Conservation (phyloP, 208 protist species). For the Polymyxa betae region DNA sequence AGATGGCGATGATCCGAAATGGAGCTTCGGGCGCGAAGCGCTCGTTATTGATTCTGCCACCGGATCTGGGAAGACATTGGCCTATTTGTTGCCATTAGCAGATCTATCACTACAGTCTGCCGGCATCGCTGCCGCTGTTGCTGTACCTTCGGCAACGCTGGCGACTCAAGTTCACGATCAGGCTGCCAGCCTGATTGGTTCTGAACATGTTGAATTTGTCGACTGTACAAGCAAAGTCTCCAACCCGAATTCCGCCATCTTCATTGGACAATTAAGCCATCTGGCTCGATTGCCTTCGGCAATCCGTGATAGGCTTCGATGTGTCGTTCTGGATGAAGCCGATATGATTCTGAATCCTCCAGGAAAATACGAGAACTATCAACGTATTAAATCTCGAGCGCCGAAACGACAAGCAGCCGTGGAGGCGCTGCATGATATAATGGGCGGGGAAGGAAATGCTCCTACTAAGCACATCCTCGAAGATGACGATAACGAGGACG, state of each 20-base stretch:
- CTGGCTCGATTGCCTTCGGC: neutral
- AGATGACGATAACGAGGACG: neutral
- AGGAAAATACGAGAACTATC: neutral
- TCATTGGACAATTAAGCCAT: neutral
- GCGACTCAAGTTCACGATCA: neutral
- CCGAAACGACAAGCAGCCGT: neutral
- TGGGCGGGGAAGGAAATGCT: neutral
- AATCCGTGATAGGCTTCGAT: neutral
- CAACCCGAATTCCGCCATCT: neutral
- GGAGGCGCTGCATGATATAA: neutral
- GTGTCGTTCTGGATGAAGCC: neutral
- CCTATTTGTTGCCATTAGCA: constrained; percentile 51
- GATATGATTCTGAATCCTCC: neutral
- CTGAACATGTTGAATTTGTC: neutral
- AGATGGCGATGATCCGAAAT: neutral
- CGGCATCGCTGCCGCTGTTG: neutral
- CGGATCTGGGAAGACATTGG: constrained; percentile 55
- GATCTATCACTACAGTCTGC: neutral
- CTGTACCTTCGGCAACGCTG: neutral
- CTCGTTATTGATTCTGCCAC: constrained; percentile 7
- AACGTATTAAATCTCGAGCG: neutral
- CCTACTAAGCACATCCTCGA: neutral
- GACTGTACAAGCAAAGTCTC: neutral
- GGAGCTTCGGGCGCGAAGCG: neutral
- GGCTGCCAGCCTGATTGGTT: neutral